Percentiles rank a stretch among this genome's conserved stretches.
Conservation (phyloP, 148 eudicot species). For the Camellia japonica region DNA sequence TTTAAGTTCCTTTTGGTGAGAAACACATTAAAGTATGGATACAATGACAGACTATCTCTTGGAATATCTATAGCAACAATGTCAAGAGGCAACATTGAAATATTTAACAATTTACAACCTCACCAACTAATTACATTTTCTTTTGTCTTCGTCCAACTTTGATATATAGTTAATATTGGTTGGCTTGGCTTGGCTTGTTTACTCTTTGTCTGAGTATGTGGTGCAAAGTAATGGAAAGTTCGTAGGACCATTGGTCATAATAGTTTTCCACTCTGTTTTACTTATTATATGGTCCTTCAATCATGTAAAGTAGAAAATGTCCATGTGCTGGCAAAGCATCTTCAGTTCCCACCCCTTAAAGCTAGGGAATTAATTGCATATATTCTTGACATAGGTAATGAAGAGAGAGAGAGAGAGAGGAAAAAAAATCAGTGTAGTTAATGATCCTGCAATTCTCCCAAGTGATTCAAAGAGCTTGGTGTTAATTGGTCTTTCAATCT, state of each 20-base stretch:
- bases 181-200: neutral
- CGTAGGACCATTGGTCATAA: constrained; percentile 2
- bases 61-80: neutral
- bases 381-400: neutral
- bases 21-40: neutral
- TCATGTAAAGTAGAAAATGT: constrained; percentile 10
- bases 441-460: too few species aligned
- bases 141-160: neutral
- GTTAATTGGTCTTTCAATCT: too few species aligned
- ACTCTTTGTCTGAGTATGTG: neutral
- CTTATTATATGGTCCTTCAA: constrained; percentile 6
- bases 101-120: neutral
- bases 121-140: too few species aligned
- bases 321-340: constrained; percentile 16
- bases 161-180: neutral
- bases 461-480: too few species aligned
- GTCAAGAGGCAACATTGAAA: neutral
- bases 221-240: neutral
- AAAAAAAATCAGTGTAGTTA: too few species aligned
- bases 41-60: neutral
- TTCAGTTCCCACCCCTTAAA: constrained; percentile 11
- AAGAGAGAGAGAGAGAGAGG: too few species aligned
- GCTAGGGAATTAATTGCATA: neutral
- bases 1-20: neutral
- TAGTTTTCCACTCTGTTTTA: neutral